Evolutionary conservation across 1,284 basidiomycete species (phyloP).

Genomic region (Waitea zeae): DNA sequence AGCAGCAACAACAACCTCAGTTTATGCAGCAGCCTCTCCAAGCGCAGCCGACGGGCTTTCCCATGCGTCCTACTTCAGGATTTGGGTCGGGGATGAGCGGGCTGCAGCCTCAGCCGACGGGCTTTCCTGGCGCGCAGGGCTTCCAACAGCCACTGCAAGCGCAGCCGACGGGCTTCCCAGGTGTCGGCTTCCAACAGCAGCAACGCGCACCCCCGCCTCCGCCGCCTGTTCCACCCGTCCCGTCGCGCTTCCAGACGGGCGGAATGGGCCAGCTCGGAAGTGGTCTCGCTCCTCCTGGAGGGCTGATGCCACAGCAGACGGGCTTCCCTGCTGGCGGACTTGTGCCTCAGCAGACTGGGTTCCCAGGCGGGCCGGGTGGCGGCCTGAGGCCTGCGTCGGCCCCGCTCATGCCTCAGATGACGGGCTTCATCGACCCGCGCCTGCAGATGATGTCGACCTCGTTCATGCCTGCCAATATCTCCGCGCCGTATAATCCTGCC

Average conservation of each 20-base stretch:
- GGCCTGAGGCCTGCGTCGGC: slow-evolving; percentile 12
- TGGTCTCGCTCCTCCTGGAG: slow-evolving; percentile 4
- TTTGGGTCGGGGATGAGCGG: slow-evolving; percentile 8
- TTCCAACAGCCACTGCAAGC: slow-evolving; percentile 10
- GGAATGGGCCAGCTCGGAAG: not conserved
- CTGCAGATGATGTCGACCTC: slow-evolving; percentile 73
- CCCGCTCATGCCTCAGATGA: slow-evolving; percentile 59
- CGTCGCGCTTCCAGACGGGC: slow-evolving; percentile 29
- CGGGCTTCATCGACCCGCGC: slow-evolving; percentile 74
- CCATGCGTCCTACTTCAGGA: slow-evolving; percentile 14
- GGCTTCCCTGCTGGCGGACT: slow-evolving; percentile 35
- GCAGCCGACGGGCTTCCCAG: slow-evolving; percentile 25
- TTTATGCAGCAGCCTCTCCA: slow-evolving; percentile 11
- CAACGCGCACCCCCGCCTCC: slow-evolving; percentile 32
- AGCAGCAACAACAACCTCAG: slow-evolving; percentile 5
- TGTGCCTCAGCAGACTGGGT: slow-evolving; percentile 40
- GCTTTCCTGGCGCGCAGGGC: slow-evolving; percentile 11
- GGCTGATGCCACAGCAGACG: slow-evolving; percentile 36
- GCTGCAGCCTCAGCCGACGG: slow-evolving; percentile 21
- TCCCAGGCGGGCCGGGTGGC: slow-evolving; percentile 21
- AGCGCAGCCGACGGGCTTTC: slow-evolving; percentile 23
- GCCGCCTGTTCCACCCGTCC: slow-evolving; percentile 44
- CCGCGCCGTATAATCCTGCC: slow-evolving; percentile 41
- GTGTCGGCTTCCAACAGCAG: slow-evolving; percentile 22
- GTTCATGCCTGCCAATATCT: slow-evolving; percentile 66